These are phyloP conservation scores for Rhizopogon vulgaris DNA, from an alignment of 768 basidiomycete genomes.

Conservation along the genomic window DNA sequence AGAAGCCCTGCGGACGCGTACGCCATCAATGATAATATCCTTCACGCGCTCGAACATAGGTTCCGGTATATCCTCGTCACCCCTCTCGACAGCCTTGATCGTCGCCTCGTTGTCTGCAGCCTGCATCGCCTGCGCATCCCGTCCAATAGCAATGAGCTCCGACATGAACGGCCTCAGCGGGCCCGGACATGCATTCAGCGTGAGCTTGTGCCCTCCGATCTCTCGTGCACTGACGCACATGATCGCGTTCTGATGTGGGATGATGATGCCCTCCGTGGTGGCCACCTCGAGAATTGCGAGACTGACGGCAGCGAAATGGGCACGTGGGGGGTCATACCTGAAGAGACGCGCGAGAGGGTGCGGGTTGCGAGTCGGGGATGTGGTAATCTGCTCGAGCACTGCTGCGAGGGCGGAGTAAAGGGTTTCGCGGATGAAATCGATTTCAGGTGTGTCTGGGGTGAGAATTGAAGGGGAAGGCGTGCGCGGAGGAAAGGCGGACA, in stretches of 20 bases:
- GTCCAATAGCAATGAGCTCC: slow-evolving; percentile 54
- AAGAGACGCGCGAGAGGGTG: slow-evolving; percentile 52
- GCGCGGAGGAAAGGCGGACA: slow-evolving; percentile 30
- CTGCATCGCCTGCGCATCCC: slow-evolving; percentile 40
- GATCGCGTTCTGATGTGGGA: slow-evolving; percentile 15
- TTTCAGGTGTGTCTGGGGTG: slow-evolving; percentile 37
- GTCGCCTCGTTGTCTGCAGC: slow-evolving; percentile 50
- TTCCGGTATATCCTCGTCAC: slow-evolving; percentile 28
- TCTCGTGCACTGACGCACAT: slow-evolving; percentile 22
- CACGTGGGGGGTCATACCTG: slow-evolving; percentile 57
- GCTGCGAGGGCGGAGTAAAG: slow-evolving; percentile 79
- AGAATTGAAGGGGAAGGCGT: slow-evolving; percentile 44
- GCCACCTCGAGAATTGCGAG: slow-evolving; percentile 69
- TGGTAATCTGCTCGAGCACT: slow-evolving; percentile 43
- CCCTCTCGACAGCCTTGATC: slow-evolving; percentile 31
- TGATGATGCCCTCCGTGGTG: slow-evolving; percentile 43
- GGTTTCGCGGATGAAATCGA: slow-evolving; percentile 80
- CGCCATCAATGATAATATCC: slow-evolving; percentile 52
- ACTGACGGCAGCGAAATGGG: slow-evolving; percentile 75
- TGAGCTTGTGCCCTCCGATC: slow-evolving; percentile 52
- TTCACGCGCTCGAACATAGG: slow-evolving; percentile 56
- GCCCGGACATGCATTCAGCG: slow-evolving; percentile 54
- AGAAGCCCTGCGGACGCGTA: slow-evolving; percentile 12
- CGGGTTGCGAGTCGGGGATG: not conserved
- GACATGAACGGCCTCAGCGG: slow-evolving; percentile 64